phyloP scores from a whole-genome alignment of 73 alveolate species.

The Durusdinium trenchii region DNA sequence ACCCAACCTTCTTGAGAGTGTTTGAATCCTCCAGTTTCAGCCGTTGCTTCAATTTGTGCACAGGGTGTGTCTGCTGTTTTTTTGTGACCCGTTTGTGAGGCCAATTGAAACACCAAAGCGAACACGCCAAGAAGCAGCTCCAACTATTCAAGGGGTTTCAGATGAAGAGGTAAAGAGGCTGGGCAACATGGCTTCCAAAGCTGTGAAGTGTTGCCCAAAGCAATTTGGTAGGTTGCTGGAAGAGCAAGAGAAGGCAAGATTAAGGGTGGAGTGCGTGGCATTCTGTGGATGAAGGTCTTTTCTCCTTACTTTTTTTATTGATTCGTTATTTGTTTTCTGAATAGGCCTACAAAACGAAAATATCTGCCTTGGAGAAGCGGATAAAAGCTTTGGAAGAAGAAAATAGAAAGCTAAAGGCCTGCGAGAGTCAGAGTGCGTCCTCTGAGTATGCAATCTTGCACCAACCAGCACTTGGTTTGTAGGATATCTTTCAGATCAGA shows the following conservation, averaged over 20 bases:
- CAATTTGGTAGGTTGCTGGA: slow-evolving; percentile 26
- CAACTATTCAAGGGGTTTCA: slow-evolving; percentile 49
- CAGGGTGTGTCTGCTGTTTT: too few relatives aligned
- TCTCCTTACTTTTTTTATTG: too few relatives aligned
- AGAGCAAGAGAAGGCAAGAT: slow-evolving; percentile 71
- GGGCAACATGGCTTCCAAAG: neutral
- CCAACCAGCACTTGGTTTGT: too few relatives aligned
- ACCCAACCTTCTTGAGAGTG: too few relatives aligned
- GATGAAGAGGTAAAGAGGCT: slow-evolving; percentile 75
- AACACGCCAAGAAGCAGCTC: neutral
- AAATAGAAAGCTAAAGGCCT: slow-evolving; percentile 56
- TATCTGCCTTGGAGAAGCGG: slow-evolving; percentile 80
- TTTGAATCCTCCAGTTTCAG: too few relatives aligned
- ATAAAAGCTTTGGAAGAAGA: slow-evolving; percentile 58
- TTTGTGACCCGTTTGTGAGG: neutral
- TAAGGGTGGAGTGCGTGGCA: neutral
- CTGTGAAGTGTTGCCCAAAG: neutral
- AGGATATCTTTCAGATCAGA: too few relatives aligned
- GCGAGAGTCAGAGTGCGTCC: neutral
- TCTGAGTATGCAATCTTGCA: too few relatives aligned
- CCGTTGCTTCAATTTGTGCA: too few relatives aligned
- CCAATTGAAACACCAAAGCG: slow-evolving; percentile 16
- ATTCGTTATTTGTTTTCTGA: neutral
- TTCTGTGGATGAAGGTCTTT: too few relatives aligned
- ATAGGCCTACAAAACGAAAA: slow-evolving; percentile 78